Base-by-base conservation (phyloP, 169 alveolate genomes). In the Cryptosporidium sp. region DNA sequence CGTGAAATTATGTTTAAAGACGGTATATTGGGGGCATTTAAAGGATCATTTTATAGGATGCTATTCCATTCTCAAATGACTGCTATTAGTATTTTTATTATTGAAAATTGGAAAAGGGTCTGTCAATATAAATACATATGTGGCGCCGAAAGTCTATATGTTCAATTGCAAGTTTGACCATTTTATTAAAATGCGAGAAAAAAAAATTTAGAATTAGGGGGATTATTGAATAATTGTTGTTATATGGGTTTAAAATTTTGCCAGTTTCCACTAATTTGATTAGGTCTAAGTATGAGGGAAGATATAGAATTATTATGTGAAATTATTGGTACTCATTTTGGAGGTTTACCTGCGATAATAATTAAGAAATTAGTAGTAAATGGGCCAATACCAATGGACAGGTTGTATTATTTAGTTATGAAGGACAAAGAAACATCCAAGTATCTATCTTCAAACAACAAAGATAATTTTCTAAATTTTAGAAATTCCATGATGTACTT, bases 241-340 rank as follows among this genome's bases (percentile, higher is more conserved):
- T 55, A 26, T 55, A 55, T 55, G 67, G 5, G 35, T 55, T 9
- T n/a, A 55, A 55, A 55, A n/a, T 0, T 26, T n/a, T 23, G 0
- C 0, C 7, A 23, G 35, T 10, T 1, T n/a, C 21, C 21, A 5
- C 23, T 26, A 26, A 10, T 23, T 55, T 21, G 8, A n/a, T 55
- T 12, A n/a, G 35, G 67, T 55, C 59, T 8, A 10, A 55, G 43
- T 21, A 80, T 80, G 89, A 61, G 89, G 59, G 73, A 80, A 23
- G 89, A 80, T 23, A 45, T 80, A 29, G 89, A 80, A 31, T 62
- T 80, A 35, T n/a, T 80, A 33, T 80, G 75, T 80, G 89, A 80
- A 62, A 39, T 80, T 18, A 65, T 65, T 6, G 9, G 18, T 16
- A 43, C 65, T 39, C 89, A 80, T 80, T 80, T 80, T 26, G 89